These are phyloP conservation scores for Pisolithus marmoratus DNA, from an alignment of 768 basidiomycete species.

Conservation along the genomic window DNA sequence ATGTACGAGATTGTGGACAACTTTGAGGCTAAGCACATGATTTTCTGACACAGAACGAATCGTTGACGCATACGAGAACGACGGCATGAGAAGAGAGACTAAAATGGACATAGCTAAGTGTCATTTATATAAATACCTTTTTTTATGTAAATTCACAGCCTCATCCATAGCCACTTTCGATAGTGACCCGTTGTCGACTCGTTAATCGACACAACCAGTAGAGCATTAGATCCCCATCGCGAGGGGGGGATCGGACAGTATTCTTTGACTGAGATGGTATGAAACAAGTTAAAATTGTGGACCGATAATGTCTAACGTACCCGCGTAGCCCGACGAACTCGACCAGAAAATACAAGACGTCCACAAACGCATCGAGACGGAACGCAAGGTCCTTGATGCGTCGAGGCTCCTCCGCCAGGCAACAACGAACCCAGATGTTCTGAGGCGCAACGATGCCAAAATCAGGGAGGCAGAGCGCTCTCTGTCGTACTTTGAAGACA, in stretches of 20 bases:
- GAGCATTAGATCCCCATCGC: slow-evolving; percentile 9
- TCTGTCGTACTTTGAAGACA: slow-evolving; percentile 83
- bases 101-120: slow-evolving; percentile 21
- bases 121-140: slow-evolving; percentile 8
- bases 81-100: slow-evolving; percentile 22
- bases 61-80: slow-evolving; percentile 25
- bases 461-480: slow-evolving; percentile 82
- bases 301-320: slow-evolving; percentile 3
- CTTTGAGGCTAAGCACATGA: slow-evolving; percentile 40
- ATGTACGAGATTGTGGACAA: slow-evolving; percentile 39
- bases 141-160: slow-evolving; percentile 27
- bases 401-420: slow-evolving; percentile 73
- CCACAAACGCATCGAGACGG: slow-evolving; percentile 83
- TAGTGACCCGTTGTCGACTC: slow-evolving; percentile 1
- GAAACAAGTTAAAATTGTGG: slow-evolving; percentile 10
- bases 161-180: slow-evolving; percentile 19
- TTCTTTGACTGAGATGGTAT: slow-evolving; percentile 26
- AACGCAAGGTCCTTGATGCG: slow-evolving; percentile 89
- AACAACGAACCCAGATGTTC: slow-evolving; percentile 81
- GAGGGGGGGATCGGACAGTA: slow-evolving; percentile 9
- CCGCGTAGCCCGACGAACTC: slow-evolving; percentile 45
- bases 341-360: slow-evolving; percentile 94
- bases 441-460: slow-evolving; percentile 75
- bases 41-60: slow-evolving; percentile 41
- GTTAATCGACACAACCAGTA: slow-evolving; percentile 3